phyloP scores from a whole-genome alignment of 768 basidiomycete species.

The Agrocybe chaxingu region DNA sequence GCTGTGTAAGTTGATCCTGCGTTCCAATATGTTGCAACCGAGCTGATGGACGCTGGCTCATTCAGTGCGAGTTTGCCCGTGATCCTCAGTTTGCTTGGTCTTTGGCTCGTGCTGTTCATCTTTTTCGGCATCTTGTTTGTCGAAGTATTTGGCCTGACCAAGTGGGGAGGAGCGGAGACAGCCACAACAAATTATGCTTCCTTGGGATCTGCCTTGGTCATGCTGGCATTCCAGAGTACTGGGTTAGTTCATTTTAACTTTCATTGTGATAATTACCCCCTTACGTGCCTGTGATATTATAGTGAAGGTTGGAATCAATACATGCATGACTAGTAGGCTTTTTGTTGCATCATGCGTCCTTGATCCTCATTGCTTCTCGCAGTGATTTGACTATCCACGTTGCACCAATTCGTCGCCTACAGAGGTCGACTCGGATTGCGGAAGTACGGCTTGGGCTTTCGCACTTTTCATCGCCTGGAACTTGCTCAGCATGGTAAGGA shows the following conservation, averaged over 20 bases:
- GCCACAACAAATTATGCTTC: slow-evolving; percentile 75
- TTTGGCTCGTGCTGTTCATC: slow-evolving; percentile 89
- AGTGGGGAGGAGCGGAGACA: slow-evolving; percentile 71
- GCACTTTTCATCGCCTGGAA: slow-evolving; percentile 94
- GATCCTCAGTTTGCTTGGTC: slow-evolving; percentile 76
- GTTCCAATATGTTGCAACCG: not conserved
- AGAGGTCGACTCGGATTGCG: slow-evolving; percentile 78
- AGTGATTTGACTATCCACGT: slow-evolving; percentile 77
- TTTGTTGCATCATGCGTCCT: not conserved
- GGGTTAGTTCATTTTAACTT: slow-evolving; percentile 53
- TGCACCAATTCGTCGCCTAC: slow-evolving; percentile 58
- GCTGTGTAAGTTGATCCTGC: slow-evolving; percentile 69
- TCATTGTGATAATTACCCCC: slow-evolving; percentile 9
- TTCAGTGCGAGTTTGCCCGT: slow-evolving; percentile 79
- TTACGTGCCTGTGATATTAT: slow-evolving; percentile 1
- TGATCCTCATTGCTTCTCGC: slow-evolving; percentile 5
- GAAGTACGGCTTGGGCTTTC: slow-evolving; percentile 80
- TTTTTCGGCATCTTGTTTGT: slow-evolving; percentile 88
- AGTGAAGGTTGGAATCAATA: slow-evolving; percentile 97
- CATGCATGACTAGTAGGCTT: slow-evolving; percentile 91
- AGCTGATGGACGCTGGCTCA: slow-evolving; percentile 4
- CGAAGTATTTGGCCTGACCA: slow-evolving; percentile 90
- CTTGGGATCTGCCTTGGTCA: slow-evolving; percentile 76
- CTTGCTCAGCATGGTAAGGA: slow-evolving; percentile 83
- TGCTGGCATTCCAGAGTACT: slow-evolving; percentile 90